Evolutionary conservation across 1,139 yeast genomes (phyloP), one percentile per base, ranked within the genome.

Genomic region (Hansenula sp.): DNA sequence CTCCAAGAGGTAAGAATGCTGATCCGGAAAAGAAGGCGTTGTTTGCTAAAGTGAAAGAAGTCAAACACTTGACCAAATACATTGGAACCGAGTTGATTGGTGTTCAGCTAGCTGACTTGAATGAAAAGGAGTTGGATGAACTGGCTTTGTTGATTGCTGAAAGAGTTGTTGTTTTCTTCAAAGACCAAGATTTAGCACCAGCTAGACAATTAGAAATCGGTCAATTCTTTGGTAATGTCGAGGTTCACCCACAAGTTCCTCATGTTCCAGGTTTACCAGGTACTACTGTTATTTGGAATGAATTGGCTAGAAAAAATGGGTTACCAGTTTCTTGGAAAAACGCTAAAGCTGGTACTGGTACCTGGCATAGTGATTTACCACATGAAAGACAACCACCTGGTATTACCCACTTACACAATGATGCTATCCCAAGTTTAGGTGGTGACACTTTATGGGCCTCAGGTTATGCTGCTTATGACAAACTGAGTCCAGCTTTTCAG

Each of bases 11-110:
- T 31, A 62, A 61, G 45, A 65, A 66, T 49, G 80, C 79, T 32
- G 79, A 75, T 50, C 76, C 75, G 6, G 77, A 72, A 47, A 74
- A 74, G 63, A 73, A 70, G 55, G 73, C 76, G 10, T 58, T 75
- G 38, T 63, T 75, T 33, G 70, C 71, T 16, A 78, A 78, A 43
- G 79, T 79, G 18, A 67, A 61, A 43, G 73, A 74, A 53, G 78
- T 75, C 18, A 66, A 52, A 30, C 48, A 74, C 47, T 63, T 74
- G 48, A 72, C 78, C 40, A 71, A 68, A 45, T 68, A 72, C 47
- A 61, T 74, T 47, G 81, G 81, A 46, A 74, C 79, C 19, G 81
- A 76, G 54, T 67, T 78, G 55, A 72, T 72, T 41, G 80, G 80
- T 2, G 58, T 77, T 43, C 81, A 77, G 56, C 61, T 77, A 43